A percentile compares a stretch with the other conserved stretches of the same genome.
phyloP scores from a whole-genome alignment of 306 rosid genomes.

The Ochetophila trinervis region DNA sequence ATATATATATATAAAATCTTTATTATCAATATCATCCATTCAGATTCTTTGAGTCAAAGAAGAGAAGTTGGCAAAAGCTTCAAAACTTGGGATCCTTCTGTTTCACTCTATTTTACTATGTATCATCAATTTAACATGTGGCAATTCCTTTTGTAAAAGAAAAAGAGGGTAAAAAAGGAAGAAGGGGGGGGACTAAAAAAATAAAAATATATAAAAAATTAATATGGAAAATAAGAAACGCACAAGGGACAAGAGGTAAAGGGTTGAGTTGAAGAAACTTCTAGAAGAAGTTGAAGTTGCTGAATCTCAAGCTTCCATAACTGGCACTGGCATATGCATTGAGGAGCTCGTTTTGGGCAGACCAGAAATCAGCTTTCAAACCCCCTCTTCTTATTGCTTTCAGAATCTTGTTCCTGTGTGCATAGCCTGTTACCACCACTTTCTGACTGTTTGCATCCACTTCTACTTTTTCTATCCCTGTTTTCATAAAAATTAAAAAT shows the following conservation, averaged over 20 bases:
- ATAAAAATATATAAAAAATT: neutral
- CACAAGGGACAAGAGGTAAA: neutral
- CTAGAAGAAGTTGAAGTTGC: constrained; percentile 60
- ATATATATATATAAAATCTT: neutral
- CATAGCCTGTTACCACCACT: constrained; percentile 67
- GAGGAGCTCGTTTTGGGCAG: constrained; percentile 74
- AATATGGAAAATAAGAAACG: neutral
- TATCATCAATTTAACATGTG: constrained; percentile 18
- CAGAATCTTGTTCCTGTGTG: constrained; percentile 77
- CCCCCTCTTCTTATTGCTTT: constrained; percentile 85
- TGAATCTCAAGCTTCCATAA: constrained; percentile 49
- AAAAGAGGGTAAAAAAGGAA: neutral
- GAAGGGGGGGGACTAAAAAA: neutral
- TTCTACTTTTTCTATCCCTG: constrained; percentile 90
- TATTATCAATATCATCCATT: neutral
- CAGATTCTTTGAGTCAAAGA: neutral
- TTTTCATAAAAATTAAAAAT: neutral
- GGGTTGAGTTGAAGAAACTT: neutral
- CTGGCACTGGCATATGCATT: constrained; percentile 56
- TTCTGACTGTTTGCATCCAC: constrained; percentile 72
- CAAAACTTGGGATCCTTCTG: constrained; percentile 14
- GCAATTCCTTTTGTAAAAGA: constrained; percentile 22
- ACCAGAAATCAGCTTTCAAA: constrained; percentile 93
- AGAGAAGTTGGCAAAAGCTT: neutral
- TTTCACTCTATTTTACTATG: constrained; percentile 14